These are phyloP conservation scores for Monosporascus sp. DNA, from an alignment of 2,329 filamentous ascomycete species.

Conservation along the genomic window DNA sequence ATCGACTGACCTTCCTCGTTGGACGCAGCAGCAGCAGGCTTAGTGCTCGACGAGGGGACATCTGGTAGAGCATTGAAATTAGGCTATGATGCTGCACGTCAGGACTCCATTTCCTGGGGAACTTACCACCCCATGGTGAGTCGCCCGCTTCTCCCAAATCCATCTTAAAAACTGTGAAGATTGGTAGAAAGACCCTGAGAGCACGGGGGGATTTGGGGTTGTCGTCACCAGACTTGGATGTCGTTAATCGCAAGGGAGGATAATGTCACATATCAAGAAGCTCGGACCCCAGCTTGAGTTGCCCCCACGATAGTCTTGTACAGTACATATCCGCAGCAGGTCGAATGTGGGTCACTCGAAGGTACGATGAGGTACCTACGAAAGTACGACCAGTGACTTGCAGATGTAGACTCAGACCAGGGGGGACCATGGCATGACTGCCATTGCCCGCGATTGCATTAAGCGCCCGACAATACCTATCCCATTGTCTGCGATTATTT, in stretches of 20 bases:
- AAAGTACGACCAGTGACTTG: too few relatives aligned
- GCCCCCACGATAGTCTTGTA: too few relatives aligned
- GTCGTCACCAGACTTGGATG: background rate
- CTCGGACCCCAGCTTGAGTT: constrained; percentile 1
- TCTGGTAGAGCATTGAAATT: constrained; percentile 22
- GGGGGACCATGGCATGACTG: too few relatives aligned
- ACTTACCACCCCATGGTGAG: constrained; percentile 40
- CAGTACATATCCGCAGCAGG: too few relatives aligned
- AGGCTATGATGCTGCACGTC: background rate
- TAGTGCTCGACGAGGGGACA: constrained; percentile 33
- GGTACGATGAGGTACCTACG: too few relatives aligned
- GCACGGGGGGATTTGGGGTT: background rate
- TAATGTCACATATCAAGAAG: background rate
- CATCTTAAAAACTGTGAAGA: constrained; percentile 24
- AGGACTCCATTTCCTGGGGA: background rate
- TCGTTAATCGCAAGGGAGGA: background rate
- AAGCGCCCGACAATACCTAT: too few relatives aligned
- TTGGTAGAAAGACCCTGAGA: constrained; percentile 2
- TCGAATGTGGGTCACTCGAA: too few relatives aligned
- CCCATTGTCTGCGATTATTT: too few relatives aligned
- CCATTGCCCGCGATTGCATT: too few relatives aligned
- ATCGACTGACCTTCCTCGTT: constrained; percentile 18
- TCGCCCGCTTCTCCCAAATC: constrained; percentile 39
- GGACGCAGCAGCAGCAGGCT: constrained; percentile 16
- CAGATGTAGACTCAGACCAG: too few relatives aligned